Percentiles rank a stretch among this genome's conserved stretches.
These are phyloP conservation scores for Colletotrichum somersetense DNA, from an alignment of 2,329 filamentous ascomycete genomes.

Conservation along the genomic window DNA sequence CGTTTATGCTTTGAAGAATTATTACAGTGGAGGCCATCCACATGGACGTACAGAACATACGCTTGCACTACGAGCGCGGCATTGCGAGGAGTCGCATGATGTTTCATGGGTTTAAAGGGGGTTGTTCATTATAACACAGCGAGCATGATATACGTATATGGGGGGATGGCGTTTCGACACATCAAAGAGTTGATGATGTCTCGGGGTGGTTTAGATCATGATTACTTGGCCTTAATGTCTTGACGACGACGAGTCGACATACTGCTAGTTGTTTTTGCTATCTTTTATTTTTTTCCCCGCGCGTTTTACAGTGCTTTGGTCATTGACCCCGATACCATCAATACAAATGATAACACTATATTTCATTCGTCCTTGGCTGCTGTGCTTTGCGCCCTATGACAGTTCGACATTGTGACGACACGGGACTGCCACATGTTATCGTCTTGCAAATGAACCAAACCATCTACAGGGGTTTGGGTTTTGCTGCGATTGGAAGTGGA, in stretches of 20 bases:
- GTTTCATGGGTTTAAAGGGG: not conserved
- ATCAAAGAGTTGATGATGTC: constrained; percentile 17
- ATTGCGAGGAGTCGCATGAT: constrained; percentile 11
- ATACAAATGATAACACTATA: not conserved
- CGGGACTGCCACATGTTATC: not conserved
- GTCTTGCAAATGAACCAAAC: not conserved
- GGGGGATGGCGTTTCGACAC: constrained; percentile 10
- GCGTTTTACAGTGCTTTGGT: not conserved
- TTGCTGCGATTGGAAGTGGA: not conserved
- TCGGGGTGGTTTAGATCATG: not conserved
- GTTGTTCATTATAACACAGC: constrained; percentile 1
- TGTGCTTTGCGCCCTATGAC: not conserved
- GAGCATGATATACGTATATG: constrained; percentile 5
- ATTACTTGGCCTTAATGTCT: not conserved
- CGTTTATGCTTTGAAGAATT: not conserved
- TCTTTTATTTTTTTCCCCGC: not conserved
- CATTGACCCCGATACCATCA: constrained; percentile 4
- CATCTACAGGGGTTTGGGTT: not conserved
- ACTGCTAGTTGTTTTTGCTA: not conserved
- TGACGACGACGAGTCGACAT: not conserved
- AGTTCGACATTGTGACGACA: not conserved
- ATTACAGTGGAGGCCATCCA: not conserved
- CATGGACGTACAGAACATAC: not conserved
- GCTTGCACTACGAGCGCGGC: not conserved
- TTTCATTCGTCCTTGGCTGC: not conserved